phyloP scores from a whole-genome alignment of 2,329 filamentous ascomycete genomes.

The Mariannaea elegans region DNA sequence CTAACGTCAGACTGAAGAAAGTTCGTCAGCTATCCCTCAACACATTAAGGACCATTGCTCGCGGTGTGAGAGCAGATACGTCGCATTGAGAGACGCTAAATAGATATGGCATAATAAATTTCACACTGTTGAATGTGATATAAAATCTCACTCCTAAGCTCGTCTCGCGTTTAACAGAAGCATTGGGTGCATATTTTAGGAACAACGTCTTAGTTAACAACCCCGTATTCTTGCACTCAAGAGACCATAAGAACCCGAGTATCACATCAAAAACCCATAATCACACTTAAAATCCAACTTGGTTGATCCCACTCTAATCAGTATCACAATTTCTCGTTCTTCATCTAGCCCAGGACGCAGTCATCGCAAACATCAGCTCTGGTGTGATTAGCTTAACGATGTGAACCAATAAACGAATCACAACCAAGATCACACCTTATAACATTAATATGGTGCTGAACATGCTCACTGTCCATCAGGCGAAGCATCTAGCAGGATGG shows the following conservation, averaged over 20 bases:
- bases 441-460: background rate
- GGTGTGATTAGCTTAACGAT: background rate
- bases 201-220: background rate
- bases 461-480: slow-evolving; percentile 5
- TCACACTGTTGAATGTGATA: background rate
- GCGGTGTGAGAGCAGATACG: background rate
- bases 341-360: background rate
- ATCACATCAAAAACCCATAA: background rate
- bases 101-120: background rate
- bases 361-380: slow-evolving; percentile 2
- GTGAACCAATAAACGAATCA: background rate
- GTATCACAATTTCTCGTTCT: background rate
- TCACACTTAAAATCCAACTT: background rate
- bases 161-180: background rate
- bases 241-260: background rate
- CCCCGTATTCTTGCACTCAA: background rate
- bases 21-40: background rate
- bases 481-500: background rate
- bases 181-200: background rate
- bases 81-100: background rate
- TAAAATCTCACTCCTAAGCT: background rate
- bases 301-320: background rate
- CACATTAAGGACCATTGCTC: background rate
- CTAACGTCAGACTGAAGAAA: background rate
- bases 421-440: background rate